These are phyloP conservation scores for Sherardia arvensis DNA, from an alignment of 257 asterid genomes.

Conservation along the genomic window DNA sequence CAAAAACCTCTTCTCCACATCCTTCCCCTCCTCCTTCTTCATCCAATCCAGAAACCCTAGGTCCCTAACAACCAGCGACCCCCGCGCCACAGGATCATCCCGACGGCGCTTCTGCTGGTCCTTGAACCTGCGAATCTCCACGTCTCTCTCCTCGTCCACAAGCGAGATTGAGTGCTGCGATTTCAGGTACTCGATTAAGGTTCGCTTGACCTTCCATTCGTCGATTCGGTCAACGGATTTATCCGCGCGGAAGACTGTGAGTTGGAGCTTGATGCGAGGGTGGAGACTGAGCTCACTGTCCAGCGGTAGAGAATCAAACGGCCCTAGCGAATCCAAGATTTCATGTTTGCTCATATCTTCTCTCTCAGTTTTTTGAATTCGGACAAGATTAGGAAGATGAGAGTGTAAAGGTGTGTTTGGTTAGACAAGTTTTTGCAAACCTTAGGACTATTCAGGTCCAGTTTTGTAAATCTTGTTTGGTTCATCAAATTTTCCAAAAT, in stretches of 20 bases:
- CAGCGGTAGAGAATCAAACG: slow-evolving; percentile 52
- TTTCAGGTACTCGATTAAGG: slow-evolving; percentile 58
- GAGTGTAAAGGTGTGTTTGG: too few relatives aligned
- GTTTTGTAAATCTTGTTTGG: too few relatives aligned
- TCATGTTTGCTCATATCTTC: slow-evolving; percentile 20
- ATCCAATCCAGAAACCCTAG: slow-evolving; percentile 48
- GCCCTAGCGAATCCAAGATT: slow-evolving; percentile 24
- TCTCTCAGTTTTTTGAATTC: not conserved
- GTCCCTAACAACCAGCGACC: slow-evolving; percentile 54
- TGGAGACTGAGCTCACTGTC: slow-evolving; percentile 57
- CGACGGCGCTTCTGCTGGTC: slow-evolving; percentile 86
- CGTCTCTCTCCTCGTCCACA: slow-evolving; percentile 57
- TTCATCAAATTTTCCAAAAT: too few relatives aligned
- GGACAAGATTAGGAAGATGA: not conserved
- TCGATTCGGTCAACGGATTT: slow-evolving; percentile 65
- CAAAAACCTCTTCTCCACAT: slow-evolving; percentile 39
- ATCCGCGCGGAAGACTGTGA: slow-evolving; percentile 73
- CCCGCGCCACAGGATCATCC: slow-evolving; percentile 84
- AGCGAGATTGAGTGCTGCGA: slow-evolving; percentile 40
- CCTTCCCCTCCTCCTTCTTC: slow-evolving; percentile 3
- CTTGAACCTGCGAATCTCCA: slow-evolving; percentile 45
- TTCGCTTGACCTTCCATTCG: slow-evolving; percentile 91
- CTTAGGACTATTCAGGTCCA: too few relatives aligned
- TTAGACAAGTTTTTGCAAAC: too few relatives aligned
- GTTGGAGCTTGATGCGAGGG: slow-evolving; percentile 61